A percentile compares a stretch with the other conserved stretches of the same genome.
Evolutionary conservation across 2,329 filamentous ascomycete species (phyloP).

Genomic region (Alternaria alternata): DNA sequence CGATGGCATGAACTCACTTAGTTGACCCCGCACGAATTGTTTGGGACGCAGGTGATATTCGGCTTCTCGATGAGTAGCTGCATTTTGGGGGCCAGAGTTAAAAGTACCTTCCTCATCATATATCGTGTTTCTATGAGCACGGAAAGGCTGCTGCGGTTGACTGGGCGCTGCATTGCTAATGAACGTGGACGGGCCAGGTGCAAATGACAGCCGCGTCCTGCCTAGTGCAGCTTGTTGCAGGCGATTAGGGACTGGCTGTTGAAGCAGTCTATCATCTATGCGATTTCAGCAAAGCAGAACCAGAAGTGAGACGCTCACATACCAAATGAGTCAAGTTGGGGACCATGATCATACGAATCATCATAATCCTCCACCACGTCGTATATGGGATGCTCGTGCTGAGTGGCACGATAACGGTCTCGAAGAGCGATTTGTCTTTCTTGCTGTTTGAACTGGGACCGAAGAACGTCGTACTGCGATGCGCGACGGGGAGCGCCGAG

Average conservation of each 20-base stretch:
- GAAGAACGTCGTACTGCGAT: constrained; percentile 23
- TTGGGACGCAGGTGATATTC: constrained; percentile 8
- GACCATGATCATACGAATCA: constrained; percentile 16
- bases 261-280: constrained; percentile 49
- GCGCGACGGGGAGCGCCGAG: constrained; percentile 1
- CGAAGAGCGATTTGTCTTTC: constrained; percentile 20
- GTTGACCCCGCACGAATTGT: constrained; percentile 5
- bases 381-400: constrained; percentile 24
- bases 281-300: neutral
- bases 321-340: constrained; percentile 61
- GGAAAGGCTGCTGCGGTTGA: constrained; percentile 14
- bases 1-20: constrained; percentile 12
- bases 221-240: constrained; percentile 47
- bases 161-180: constrained; percentile 7
- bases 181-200: constrained; percentile 28
- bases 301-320: constrained; percentile 13
- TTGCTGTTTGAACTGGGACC: constrained; percentile 22
- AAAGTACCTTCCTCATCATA: neutral
- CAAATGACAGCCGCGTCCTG: constrained; percentile 50
- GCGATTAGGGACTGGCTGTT: constrained; percentile 42
- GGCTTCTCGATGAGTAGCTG: constrained; percentile 6
- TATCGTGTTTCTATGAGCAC: neutral
- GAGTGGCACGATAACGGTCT: constrained; percentile 37
- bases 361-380: constrained; percentile 39
- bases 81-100: neutral